A percentile compares a stretch with the other conserved stretches of the same genome.
Evolutionary conservation across 345 rosid species (phyloP).

Genomic region (Cardiospermum halicacabum): DNA sequence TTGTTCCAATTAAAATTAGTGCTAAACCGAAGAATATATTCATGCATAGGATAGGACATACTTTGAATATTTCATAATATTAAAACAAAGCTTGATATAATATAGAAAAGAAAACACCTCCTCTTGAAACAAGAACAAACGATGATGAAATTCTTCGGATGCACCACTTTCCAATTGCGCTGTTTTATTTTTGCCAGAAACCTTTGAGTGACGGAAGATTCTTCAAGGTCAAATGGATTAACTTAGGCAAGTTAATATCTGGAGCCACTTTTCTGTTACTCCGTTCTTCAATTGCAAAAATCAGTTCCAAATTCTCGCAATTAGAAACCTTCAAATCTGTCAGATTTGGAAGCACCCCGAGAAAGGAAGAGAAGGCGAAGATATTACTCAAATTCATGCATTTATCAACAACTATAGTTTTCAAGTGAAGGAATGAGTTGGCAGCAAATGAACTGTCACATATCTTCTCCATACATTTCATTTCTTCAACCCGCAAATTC

Average conservation of each 20-base stretch:
- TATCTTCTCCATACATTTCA: constrained; percentile 12
- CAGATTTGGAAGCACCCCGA: not conserved
- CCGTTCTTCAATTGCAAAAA: not conserved
- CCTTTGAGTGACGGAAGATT: not conserved
- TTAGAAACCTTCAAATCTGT: not conserved
- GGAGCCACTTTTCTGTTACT: not conserved
- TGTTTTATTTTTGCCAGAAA: too few relatives aligned
- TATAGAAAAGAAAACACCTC: not conserved
- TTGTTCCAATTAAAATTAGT: not conserved
- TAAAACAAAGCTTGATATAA: too few relatives aligned
- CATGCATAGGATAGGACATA: too few relatives aligned
- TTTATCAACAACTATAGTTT: not conserved
- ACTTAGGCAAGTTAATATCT: not conserved
- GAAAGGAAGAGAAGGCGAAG: not conserved
- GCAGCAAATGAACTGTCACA: not conserved
- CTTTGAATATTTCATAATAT: not conserved
- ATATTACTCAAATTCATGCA: not conserved
- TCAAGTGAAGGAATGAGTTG: not conserved
- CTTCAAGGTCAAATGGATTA: not conserved
- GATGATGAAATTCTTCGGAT: too few relatives aligned
- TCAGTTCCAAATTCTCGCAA: constrained; percentile 17
- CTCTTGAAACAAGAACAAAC: too few relatives aligned
- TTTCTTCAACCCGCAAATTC: constrained; percentile 3
- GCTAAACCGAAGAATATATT: too few relatives aligned
- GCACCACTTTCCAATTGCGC: too few relatives aligned